Conservation (phyloP, 345 rosid species). For the Eucalyptus polyanthemos region DNA sequence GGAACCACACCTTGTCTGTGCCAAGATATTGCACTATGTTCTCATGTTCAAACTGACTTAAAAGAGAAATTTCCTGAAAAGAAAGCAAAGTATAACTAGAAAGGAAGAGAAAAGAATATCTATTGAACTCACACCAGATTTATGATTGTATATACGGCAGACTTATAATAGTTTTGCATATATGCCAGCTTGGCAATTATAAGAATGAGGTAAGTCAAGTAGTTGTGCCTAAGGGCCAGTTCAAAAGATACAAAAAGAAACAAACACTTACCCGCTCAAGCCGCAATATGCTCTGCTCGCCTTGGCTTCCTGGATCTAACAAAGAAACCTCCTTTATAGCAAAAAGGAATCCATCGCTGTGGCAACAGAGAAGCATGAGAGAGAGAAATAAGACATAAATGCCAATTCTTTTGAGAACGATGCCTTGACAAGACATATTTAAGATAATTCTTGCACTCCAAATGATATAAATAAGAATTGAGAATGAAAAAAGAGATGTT, state of each 20-base stretch:
- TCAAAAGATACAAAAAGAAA: not conserved
- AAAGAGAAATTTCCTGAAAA: no score
- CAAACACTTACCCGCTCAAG: constrained; percentile 48
- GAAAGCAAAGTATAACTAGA: no score
- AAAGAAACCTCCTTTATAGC: constrained; percentile 88
- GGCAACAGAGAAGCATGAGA: not conserved
- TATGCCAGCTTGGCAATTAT: not conserved
- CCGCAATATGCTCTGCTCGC: constrained; percentile 17
- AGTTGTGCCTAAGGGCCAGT: not conserved
- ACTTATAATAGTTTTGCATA: no score
- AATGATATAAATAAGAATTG: not conserved
- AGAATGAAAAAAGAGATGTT: not conserved
- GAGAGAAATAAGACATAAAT: not conserved
- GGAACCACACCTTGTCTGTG: no score
- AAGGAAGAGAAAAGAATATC: no score
- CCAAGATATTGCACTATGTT: no score
- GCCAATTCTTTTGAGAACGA: not conserved
- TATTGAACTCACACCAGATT: no score
- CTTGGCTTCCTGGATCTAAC: constrained; percentile 50
- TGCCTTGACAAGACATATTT: not conserved
- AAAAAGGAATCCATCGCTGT: constrained; percentile 75
- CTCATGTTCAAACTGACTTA: no score
- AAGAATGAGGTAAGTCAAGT: not conserved
- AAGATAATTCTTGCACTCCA: not conserved
- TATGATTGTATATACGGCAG: not conserved